Evolutionary conservation across 1,284 basidiomycete genomes (phyloP).

Genomic region (Xanthoconium separans): DNA sequence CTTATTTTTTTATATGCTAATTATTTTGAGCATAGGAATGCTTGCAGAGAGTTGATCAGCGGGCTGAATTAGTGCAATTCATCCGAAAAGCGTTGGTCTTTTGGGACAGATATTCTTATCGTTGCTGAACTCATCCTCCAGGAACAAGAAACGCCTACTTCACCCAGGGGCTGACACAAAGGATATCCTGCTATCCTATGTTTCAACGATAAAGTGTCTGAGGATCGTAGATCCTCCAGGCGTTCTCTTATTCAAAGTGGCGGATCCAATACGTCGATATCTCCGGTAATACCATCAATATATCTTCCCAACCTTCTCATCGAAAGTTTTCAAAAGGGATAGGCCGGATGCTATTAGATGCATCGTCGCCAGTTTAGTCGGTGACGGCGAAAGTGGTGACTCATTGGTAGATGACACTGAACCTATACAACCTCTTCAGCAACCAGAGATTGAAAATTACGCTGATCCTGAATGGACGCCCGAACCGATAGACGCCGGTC

Average conservation of each 20-base stretch:
- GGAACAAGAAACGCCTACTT: slow-evolving; percentile 83
- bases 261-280: slow-evolving; percentile 86
- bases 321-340: slow-evolving; percentile 46
- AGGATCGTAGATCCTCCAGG: slow-evolving; percentile 91
- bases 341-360: slow-evolving; percentile 89
- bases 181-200: slow-evolving; percentile 89
- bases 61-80: slow-evolving; percentile 64
- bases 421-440: slow-evolving; percentile 70
- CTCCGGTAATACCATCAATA: slow-evolving; percentile 55
- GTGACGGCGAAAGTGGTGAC: slow-evolving; percentile 82
- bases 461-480: slow-evolving; percentile 90
- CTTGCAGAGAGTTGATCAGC: slow-evolving; percentile 75
- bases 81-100: slow-evolving; percentile 66
- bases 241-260: slow-evolving; percentile 88
- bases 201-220: slow-evolving; percentile 91
- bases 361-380: slow-evolving; percentile 89
- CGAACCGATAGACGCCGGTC: slow-evolving; percentile 91
- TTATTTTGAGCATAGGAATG: slow-evolving; percentile 53
- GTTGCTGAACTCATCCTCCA: slow-evolving; percentile 31
- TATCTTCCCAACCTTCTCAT: neutral
- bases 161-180: slow-evolving; percentile 97
- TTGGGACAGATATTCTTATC: neutral
- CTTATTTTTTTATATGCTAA: neutral
- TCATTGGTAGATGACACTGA: slow-evolving; percentile 78
- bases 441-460: slow-evolving; percentile 79